Conservation (phyloP, 2,329 filamentous ascomycete genomes). For the Beauveria sp. region DNA sequence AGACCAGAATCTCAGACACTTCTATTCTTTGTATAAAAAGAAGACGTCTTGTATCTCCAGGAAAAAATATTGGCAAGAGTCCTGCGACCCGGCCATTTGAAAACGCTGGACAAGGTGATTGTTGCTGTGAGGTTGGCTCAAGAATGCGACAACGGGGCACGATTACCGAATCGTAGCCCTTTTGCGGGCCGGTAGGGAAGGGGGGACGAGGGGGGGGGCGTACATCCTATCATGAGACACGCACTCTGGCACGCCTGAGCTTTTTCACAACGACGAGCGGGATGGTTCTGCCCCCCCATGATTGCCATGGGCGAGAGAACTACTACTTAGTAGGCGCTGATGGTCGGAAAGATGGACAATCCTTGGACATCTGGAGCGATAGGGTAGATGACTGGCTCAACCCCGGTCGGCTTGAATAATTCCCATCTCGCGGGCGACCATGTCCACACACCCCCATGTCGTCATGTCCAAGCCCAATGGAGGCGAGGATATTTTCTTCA, state of each 20-base stretch:
- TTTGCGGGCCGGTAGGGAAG: conserved; percentile 4
- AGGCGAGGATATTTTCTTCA: neutral
- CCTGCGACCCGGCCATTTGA: neutral
- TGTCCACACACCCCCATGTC: neutral
- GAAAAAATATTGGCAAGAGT: neutral
- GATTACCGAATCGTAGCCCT: conserved; percentile 12
- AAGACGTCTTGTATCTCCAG: neutral
- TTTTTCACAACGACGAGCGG: neutral
- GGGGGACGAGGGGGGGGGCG: neutral
- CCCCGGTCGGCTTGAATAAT: neutral
- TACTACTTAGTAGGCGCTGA: no score
- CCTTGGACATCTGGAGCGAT: neutral
- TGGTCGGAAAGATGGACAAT: neutral
- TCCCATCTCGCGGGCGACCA: neutral
- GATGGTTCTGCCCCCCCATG: neutral
- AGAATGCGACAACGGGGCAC: conserved; percentile 12
- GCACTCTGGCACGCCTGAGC: neutral
- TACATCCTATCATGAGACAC: conserved; percentile 1
- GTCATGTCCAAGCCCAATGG: neutral
- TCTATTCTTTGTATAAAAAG: no score
- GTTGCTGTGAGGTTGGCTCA: conserved; percentile 8
- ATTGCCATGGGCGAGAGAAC: neutral
- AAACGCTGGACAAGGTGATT: neutral
- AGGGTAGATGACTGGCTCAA: no score
- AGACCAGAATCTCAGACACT: no score